Percentiles rank a stretch among this genome's conserved stretches.
These are phyloP conservation scores for Lojkania enalia DNA, from an alignment of 2,329 filamentous ascomycete species.

Conservation along the genomic window DNA sequence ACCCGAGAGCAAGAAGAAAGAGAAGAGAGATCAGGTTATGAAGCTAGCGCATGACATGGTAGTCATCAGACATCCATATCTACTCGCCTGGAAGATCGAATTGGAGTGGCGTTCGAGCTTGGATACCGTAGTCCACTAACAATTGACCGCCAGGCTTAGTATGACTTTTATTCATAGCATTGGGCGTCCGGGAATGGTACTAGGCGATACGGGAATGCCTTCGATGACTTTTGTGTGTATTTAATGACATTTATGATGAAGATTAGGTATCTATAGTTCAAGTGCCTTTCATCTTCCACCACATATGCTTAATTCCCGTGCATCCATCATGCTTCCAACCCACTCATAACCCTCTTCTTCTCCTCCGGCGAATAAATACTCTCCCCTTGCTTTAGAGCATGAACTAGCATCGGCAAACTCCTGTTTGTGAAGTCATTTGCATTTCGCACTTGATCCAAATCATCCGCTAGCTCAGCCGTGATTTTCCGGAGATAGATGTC, in stretches of 20 bases:
- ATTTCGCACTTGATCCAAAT: constrained; percentile 69
- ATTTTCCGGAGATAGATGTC: constrained; percentile 70
- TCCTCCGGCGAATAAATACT: constrained; percentile 62
- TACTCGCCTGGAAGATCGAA: constrained; percentile 86
- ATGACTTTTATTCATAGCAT: too few relatives aligned
- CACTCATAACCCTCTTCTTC: constrained; percentile 47
- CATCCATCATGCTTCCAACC: constrained; percentile 12
- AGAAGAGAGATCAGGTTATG: constrained; percentile 72
- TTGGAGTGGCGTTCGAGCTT: constrained; percentile 75
- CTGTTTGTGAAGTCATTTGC: constrained; percentile 72
- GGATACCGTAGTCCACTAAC: constrained; percentile 12
- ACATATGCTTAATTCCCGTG: not conserved
- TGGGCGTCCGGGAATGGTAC: too few relatives aligned
- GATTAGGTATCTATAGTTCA: too few relatives aligned
- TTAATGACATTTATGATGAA: too few relatives aligned
- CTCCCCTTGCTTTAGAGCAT: constrained; percentile 69
- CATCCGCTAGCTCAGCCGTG: constrained; percentile 72
- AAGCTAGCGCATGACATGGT: constrained; percentile 90
- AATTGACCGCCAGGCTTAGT: too few relatives aligned
- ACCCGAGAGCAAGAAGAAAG: constrained; percentile 66
- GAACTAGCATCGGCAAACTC: constrained; percentile 64
- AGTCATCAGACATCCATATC: constrained; percentile 88
- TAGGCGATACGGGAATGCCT: too few relatives aligned
- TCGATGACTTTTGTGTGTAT: too few relatives aligned
- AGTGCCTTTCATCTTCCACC: too few relatives aligned